Conservation (phyloP, 768 basidiomycete species). For the Xanthoconium stramineum region DNA sequence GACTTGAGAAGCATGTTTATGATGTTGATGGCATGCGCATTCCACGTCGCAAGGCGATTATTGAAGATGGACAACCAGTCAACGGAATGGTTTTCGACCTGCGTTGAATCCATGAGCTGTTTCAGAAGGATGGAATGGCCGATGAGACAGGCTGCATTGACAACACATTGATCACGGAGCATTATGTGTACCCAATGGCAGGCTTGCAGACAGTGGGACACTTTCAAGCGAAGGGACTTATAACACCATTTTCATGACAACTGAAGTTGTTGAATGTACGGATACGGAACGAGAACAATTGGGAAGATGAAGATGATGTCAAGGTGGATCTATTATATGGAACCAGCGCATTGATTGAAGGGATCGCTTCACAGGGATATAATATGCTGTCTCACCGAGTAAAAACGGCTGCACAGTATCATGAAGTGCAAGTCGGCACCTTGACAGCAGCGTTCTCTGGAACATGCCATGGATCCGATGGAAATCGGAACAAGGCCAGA, state of each 20-base stretch:
- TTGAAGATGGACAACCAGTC: not conserved
- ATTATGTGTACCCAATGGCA: slow-evolving; percentile 1
- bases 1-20: not conserved
- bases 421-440: not conserved
- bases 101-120: not conserved
- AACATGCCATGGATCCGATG: accelerated
- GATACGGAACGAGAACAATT: not conserved
- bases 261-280: not conserved
- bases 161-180: not conserved
- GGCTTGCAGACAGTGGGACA: not conserved
- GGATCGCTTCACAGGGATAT: not conserved
- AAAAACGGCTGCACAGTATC: not conserved
- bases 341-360: not conserved
- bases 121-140: not conserved
- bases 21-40: not conserved
- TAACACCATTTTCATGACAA: not conserved
- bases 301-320: not conserved
- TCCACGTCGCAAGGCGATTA: not conserved
- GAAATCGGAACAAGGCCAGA: not conserved
- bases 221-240: not conserved
- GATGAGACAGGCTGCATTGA: not conserved
- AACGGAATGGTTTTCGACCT: not conserved
- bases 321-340: not conserved
- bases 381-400: not conserved
- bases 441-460: not conserved